These are phyloP conservation scores for Pyrrhoderma lamaoense DNA, from an alignment of 1,284 basidiomycete genomes.

Conservation along the genomic window DNA sequence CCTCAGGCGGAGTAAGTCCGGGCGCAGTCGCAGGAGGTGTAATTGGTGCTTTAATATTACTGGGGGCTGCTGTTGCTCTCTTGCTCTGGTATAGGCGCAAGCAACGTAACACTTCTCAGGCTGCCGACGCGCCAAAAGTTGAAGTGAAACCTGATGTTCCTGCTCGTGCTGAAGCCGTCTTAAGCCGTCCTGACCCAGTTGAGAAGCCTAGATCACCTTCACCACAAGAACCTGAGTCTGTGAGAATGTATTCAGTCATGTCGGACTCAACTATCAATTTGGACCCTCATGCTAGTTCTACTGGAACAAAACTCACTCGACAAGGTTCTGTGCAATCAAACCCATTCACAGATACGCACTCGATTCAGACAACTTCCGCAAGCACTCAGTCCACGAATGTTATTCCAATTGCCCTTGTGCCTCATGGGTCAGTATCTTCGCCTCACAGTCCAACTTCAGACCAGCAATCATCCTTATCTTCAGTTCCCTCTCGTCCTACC, in stretches of 20 bases:
- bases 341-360: slow-evolving; percentile 70
- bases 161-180: slow-evolving; percentile 65
- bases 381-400: slow-evolving; percentile 72
- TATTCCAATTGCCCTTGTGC: slow-evolving; percentile 74
- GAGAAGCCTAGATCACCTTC: slow-evolving; percentile 44
- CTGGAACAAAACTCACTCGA: slow-evolving; percentile 20
- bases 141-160: slow-evolving; percentile 56
- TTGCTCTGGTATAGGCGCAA: slow-evolving; percentile 61
- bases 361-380: slow-evolving; percentile 66
- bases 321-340: slow-evolving; percentile 39
- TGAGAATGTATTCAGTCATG: slow-evolving; percentile 19
- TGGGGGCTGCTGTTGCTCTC: slow-evolving; percentile 41
- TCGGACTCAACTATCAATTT: slow-evolving; percentile 11
- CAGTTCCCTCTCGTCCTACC: slow-evolving; percentile 49
- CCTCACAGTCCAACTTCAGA: slow-evolving; percentile 71
- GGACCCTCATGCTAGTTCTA: slow-evolving; percentile 7
- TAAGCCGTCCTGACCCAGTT: slow-evolving; percentile 68
- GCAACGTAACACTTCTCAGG: slow-evolving; percentile 24
- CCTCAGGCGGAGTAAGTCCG: slow-evolving; percentile 42
- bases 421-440: slow-evolving; percentile 48
- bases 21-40: slow-evolving; percentile 72
- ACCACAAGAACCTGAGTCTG: slow-evolving; percentile 8
- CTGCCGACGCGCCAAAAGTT: slow-evolving; percentile 23
- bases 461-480: slow-evolving; percentile 15
- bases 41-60: slow-evolving; percentile 53